Evolutionary conservation across 176 grass and related monocot species (phyloP).

Genomic region (Dactylis glomerata): DNA sequence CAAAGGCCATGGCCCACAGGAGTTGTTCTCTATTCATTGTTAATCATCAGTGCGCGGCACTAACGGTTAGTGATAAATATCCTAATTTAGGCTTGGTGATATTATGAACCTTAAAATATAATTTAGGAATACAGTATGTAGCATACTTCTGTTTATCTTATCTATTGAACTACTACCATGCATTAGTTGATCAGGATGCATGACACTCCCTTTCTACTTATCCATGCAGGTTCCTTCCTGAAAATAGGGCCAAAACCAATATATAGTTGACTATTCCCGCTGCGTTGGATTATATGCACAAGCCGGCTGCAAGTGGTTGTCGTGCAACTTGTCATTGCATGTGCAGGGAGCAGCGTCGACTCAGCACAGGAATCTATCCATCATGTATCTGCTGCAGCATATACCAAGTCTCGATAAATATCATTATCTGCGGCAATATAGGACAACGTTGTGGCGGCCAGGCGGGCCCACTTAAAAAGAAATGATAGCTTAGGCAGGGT

Average conservation of each 20-base stretch:
- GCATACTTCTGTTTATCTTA: neutral
- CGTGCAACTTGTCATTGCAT: neutral
- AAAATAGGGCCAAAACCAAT: neutral
- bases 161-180: neutral
- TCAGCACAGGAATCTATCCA: neutral
- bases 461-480: neutral
- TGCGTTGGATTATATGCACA: neutral
- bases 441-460: constrained; percentile 4
- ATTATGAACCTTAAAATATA: neutral
- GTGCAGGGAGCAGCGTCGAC: neutral
- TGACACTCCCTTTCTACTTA: neutral
- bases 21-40: neutral
- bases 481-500: neutral
- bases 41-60: neutral
- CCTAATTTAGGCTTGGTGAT: neutral
- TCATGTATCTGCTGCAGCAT: neutral
- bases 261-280: neutral
- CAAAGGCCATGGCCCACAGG: no score
- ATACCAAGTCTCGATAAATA: neutral
- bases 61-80: neutral
- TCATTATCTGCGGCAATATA: neutral
- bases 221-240: neutral
- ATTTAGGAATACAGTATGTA: neutral
- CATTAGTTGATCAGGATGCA: neutral
- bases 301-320: neutral